Conservation (phyloP, 2,329 filamentous ascomycete species). For the Claviceps sp. region DNA sequence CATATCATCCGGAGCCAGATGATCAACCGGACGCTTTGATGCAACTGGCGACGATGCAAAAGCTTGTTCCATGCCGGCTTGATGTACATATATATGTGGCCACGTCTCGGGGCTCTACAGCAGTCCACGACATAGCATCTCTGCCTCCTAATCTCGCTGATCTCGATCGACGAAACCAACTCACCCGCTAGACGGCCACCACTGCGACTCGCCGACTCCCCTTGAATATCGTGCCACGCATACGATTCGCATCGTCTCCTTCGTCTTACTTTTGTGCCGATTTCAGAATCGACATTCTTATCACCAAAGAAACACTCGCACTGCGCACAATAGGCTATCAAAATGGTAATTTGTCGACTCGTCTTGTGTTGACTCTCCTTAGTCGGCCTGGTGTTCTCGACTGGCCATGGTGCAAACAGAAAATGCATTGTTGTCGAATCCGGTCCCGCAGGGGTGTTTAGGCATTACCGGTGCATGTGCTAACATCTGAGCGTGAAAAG, state of each 20-base stretch:
- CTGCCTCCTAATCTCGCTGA: neutral
- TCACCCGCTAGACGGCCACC: neutral
- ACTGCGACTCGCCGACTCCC: neutral
- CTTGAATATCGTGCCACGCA: neutral
- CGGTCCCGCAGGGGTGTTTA: constrained; percentile 25
- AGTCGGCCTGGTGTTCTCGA: constrained; percentile 14
- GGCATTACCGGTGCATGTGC: constrained; percentile 34
- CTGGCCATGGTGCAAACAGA: constrained; percentile 7
- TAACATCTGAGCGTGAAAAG: constrained; percentile 41
- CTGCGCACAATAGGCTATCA: neutral
- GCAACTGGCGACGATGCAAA: neutral
- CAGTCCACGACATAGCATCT: neutral
- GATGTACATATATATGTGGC: neutral
- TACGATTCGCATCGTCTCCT: neutral
- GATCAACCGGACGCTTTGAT: neutral
- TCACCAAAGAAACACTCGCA: neutral
- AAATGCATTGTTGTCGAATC: constrained; percentile 9
- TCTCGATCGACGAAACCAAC: neutral
- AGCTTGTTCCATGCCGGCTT: neutral
- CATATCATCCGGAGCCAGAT: neutral
- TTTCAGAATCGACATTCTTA: neutral
- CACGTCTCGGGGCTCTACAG: neutral
- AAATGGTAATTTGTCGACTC: constrained; percentile 21
- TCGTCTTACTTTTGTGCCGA: neutral
- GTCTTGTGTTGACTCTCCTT: constrained; percentile 14